Percentiles rank a stretch among this genome's conserved stretches.
phyloP scores from a whole-genome alignment of 2,329 filamentous ascomycete genomes.

The Ceratocystis alfenasii region DNA sequence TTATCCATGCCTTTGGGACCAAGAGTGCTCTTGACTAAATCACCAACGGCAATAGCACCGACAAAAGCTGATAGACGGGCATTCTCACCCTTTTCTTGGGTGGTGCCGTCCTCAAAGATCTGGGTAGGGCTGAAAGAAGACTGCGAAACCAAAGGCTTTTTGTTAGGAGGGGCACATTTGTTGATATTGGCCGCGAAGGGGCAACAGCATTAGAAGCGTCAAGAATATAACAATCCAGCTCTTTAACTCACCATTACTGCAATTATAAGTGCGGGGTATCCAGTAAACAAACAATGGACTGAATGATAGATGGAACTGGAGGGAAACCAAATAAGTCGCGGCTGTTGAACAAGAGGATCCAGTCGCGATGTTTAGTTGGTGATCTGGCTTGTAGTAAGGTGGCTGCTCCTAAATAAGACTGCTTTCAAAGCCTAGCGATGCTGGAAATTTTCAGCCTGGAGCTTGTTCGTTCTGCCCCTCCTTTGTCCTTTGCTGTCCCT shows the following conservation, averaged over 20 bases:
- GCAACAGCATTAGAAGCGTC: background rate
- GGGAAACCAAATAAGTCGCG: slow-evolving; percentile 13
- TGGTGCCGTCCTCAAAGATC: slow-evolving; percentile 95
- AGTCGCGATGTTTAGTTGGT: slow-evolving; percentile 18
- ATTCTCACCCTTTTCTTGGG: slow-evolving; percentile 98
- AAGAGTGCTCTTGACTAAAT: slow-evolving; percentile 92
- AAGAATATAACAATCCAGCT: background rate
- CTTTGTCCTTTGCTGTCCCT: background rate
- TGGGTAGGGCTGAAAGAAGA: slow-evolving; percentile 74
- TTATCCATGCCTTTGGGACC: slow-evolving; percentile 99
- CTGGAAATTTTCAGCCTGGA: slow-evolving; percentile 22
- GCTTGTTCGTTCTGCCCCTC: slow-evolving; percentile 15
- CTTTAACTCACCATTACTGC: slow-evolving; percentile 19
- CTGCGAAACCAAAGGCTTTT: slow-evolving; percentile 11
- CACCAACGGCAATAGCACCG: slow-evolving; percentile 92
- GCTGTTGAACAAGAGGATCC: slow-evolving; percentile 15
- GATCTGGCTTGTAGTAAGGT: slow-evolving; percentile 19
- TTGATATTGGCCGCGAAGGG: slow-evolving; percentile 3
- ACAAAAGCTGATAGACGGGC: slow-evolving; percentile 96
- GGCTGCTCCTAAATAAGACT: slow-evolving; percentile 17
- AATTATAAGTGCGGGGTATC: slow-evolving; percentile 16
- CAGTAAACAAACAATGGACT: slow-evolving; percentile 6
- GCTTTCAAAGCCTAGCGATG: slow-evolving; percentile 11
- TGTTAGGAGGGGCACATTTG: slow-evolving; percentile 21
- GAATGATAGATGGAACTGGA: background rate